Base-by-base conservation (phyloP, 2,329 filamentous ascomycete genomes). In the Aureobasidium musti region DNA sequence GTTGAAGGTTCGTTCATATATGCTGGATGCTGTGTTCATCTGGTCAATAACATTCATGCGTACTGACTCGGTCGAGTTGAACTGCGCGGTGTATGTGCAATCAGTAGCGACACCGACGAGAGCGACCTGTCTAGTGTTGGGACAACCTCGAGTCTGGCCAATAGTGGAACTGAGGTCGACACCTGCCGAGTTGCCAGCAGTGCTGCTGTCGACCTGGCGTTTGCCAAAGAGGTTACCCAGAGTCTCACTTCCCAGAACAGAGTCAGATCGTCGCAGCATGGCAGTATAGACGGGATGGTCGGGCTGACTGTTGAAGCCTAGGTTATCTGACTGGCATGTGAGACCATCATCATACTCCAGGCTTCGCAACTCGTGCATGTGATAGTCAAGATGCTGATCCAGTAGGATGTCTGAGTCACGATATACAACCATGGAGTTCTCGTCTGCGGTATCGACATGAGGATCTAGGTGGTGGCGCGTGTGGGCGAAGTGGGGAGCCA, bases 1-100 rank as follows among this genome's bases (percentile, higher is more conserved):
- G 78, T 97, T 97, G 81, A 99, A 98, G 8, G 91, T 91, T 72
- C 84, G 87, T 77, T 99, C 95, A 74, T 95, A 99, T 11, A 97
- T 80, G 69, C 88, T 86, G 1, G 94, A 97, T 0, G 95, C 95
- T 52, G 87, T 83, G 79, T 96, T 97, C 76, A 99, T 90, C 75
- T 91, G 84, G 63, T 82, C 83, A 72, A 99, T 92, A 69, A 99
- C 85, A 75, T 95, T 95, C 69, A 84, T 77, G 66, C 88, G 84
- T 28, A 89, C 85, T n/a, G 86, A 81, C 60, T 86, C 82, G 50
- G 84, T 84, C 26, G 83, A 84, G 69, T 88, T 85, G 76, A 97
- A 96, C 3, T 83, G 82, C 1, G 81, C 82, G 45, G 89, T 92
- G 75, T 98, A 98, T 10, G 87, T 91, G 81, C 95, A 99, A 77